Percentiles rank a stretch among this genome's conserved stretches.
Conservation (phyloP, 306 rosid species). For the Pyrus communis region DNA sequence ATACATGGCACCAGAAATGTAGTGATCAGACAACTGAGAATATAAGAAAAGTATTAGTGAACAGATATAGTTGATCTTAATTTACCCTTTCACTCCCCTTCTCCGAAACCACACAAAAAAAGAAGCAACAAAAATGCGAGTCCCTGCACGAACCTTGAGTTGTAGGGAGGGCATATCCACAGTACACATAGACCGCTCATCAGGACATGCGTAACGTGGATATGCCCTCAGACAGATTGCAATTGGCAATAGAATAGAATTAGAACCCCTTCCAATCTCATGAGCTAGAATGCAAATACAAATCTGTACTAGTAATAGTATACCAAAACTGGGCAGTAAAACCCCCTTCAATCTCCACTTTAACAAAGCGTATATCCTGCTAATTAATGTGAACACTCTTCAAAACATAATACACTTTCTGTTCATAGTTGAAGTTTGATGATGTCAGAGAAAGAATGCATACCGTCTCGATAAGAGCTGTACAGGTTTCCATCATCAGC, state of each 20-base stretch:
- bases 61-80: background rate
- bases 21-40: too few relatives aligned
- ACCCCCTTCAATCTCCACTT: too few relatives aligned
- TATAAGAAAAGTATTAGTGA: too few relatives aligned
- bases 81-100: background rate
- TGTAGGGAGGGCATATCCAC: background rate
- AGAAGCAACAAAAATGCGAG: background rate
- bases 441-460: background rate
- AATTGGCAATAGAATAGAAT: background rate
- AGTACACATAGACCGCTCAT: background rate
- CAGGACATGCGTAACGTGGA: background rate
- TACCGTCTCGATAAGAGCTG: conserved; percentile 7
- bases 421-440: too few relatives aligned
- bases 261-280: background rate
- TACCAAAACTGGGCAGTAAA: too few relatives aligned
- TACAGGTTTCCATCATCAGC: conserved; percentile 2
- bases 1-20: too few relatives aligned
- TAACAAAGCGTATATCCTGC: too few relatives aligned
- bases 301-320: too few relatives aligned
- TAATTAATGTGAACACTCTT: too few relatives aligned
- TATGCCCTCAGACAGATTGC: background rate
- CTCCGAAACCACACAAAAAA: background rate
- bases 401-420: too few relatives aligned
- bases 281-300: too few relatives aligned
- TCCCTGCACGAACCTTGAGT: background rate